phyloP scores from a whole-genome alignment of 1,284 basidiomycete species.

The Cutaneotrichosporon cutaneum region DNA sequence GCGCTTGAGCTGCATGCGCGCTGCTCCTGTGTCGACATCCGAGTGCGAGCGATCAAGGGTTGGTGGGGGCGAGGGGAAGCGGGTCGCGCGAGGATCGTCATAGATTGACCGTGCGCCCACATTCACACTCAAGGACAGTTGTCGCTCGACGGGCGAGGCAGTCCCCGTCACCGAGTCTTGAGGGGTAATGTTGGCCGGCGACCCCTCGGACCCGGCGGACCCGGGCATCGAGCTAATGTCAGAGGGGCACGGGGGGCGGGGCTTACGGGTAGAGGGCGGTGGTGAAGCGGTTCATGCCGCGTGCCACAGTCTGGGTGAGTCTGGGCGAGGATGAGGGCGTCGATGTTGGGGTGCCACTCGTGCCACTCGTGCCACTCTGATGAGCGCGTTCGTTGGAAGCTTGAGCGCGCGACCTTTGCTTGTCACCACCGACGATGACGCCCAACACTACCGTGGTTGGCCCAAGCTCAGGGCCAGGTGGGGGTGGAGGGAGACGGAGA shows the following conservation, averaged over 20 bases:
- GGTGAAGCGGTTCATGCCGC: constrained; percentile 33
- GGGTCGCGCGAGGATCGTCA: constrained; percentile 42
- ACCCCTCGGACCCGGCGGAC: constrained; percentile 21
- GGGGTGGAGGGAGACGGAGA: too few species aligned
- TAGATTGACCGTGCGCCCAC: constrained; percentile 29
- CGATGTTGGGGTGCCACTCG: not conserved
- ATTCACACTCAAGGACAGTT: constrained; percentile 11
- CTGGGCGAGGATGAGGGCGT: not conserved
- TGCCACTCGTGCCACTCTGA: not conserved
- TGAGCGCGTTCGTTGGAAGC: not conserved
- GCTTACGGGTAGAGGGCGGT: constrained; percentile 33
- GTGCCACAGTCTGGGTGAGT: not conserved
- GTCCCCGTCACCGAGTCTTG: constrained; percentile 9
- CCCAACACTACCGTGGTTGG: not conserved
- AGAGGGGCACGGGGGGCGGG: not conserved
- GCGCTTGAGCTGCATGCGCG: not conserved
- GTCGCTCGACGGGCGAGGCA: constrained; percentile 12
- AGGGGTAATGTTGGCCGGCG: constrained; percentile 6
- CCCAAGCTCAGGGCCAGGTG: not conserved
- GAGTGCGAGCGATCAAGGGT: constrained; percentile 10
- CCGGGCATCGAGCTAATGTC: constrained; percentile 13
- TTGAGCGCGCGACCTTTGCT: not conserved
- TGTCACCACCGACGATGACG: too few species aligned
- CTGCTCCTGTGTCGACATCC: not conserved
- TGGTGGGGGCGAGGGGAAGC: constrained; percentile 22